A percentile compares a stretch with the other conserved stretches of the same genome.
phyloP scores from a whole-genome alignment of 2,329 filamentous ascomycete species.

The Claviceps sp. region DNA sequence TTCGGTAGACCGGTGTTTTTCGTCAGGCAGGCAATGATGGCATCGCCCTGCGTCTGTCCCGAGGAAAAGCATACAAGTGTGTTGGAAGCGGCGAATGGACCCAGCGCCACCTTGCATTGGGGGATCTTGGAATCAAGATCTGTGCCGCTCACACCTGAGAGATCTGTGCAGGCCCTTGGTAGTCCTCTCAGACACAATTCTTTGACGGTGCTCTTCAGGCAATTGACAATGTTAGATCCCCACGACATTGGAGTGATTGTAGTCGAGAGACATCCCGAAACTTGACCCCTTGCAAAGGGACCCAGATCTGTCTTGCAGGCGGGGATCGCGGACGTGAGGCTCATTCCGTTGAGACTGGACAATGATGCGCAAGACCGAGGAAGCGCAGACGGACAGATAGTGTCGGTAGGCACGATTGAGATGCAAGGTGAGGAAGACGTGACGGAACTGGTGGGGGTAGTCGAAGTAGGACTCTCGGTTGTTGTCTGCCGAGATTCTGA shows the following conservation, averaged over 20 bases:
- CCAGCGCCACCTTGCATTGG: not conserved
- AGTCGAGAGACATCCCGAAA: not conserved
- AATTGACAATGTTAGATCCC: not conserved
- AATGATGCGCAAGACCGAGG: constrained; percentile 1
- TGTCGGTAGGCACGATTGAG: not conserved
- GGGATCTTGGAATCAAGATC: not conserved
- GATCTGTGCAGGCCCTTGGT: not conserved
- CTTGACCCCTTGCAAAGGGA: not conserved
- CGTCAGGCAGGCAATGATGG: constrained; percentile 2
- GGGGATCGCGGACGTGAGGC: not conserved
- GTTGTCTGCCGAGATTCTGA: not conserved
- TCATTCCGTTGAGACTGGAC: not conserved
- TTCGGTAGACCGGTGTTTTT: not conserved
- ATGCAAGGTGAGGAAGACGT: not conserved
- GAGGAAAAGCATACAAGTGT: not conserved
- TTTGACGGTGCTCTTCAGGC: not conserved
- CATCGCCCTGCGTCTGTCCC: not conserved
- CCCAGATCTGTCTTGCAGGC: constrained; percentile 1
- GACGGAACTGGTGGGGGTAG: not conserved
- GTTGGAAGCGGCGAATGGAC: constrained; percentile 1
- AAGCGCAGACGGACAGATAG: constrained; percentile 2
- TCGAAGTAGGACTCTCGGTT: not conserved
- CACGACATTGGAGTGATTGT: not conserved
- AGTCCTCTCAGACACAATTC: not conserved
- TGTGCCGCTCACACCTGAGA: not conserved